A percentile compares a stretch with the other conserved stretches of the same genome.
phyloP scores from a whole-genome alignment of 2,329 filamentous ascomycete genomes.

The Talaromyces sp. region DNA sequence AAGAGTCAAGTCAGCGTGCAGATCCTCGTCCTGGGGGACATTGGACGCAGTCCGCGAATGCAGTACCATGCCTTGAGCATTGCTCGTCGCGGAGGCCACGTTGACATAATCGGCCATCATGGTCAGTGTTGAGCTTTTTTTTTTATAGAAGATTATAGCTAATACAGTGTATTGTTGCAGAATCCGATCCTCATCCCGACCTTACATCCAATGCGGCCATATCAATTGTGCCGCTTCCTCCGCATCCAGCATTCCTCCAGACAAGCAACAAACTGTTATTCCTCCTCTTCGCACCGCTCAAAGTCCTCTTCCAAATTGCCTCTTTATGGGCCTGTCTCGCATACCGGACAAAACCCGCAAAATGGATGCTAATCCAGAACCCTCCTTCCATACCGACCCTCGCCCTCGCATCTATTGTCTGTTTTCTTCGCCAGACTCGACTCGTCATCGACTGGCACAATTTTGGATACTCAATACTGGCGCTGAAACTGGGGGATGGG shows the following conservation, averaged over 20 bases:
- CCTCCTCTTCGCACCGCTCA: conserved; percentile 70
- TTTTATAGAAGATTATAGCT: neutral
- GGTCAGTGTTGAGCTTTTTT: conserved; percentile 48
- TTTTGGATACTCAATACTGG: conserved; percentile 92
- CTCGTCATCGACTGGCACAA: conserved; percentile 98
- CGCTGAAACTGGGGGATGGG: conserved; percentile 53
- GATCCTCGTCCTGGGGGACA: conserved; percentile 88
- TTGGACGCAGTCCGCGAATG: conserved; percentile 94
- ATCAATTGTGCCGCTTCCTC: conserved; percentile 62
- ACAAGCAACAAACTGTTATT: conserved; percentile 69
- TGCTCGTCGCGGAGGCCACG: conserved; percentile 70
- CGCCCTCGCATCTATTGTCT: conserved; percentile 65
- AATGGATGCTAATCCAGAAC: conserved; percentile 91
- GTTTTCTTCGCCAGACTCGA: conserved; percentile 70
- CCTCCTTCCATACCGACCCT: conserved; percentile 92
- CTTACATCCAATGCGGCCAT: conserved; percentile 65
- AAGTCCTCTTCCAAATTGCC: conserved; percentile 76
- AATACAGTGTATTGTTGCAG: conserved; percentile 37
- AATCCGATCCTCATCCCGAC: conserved; percentile 76
- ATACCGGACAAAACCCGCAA: conserved; percentile 66
- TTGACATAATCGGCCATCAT: conserved; percentile 83
- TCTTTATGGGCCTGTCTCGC: conserved; percentile 66
- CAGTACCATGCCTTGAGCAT: conserved; percentile 96
- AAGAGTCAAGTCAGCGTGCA: conserved; percentile 55
- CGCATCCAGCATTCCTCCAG: conserved; percentile 61